Evolutionary conservation across 805 yeast species (phyloP).

Genomic region (Yarrowia bubula): DNA sequence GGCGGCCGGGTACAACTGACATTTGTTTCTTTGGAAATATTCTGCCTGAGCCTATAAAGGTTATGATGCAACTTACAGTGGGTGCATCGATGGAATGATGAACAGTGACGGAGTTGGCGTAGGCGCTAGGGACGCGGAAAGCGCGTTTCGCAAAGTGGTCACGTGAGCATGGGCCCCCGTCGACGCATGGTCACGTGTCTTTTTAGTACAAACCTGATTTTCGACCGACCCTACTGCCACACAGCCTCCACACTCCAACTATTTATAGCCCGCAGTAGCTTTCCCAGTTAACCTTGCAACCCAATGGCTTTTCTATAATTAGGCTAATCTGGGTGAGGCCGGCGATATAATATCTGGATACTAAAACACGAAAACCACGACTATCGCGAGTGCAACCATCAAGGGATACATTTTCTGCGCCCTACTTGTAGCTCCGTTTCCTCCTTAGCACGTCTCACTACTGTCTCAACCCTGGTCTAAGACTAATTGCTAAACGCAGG

Average conservation of each 20-base stretch:
- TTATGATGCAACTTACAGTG: slow-evolving; percentile 8
- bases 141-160: neutral
- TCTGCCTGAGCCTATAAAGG: neutral
- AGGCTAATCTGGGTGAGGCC: neutral
- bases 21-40: no score
- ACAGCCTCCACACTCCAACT: neutral
- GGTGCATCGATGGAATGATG: neutral
- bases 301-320: neutral
- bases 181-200: neutral
- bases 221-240: no score
- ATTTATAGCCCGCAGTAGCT: slow-evolving; percentile 23
- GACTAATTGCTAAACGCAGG: no score
- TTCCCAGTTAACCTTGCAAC: neutral
- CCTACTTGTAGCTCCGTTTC: no score
- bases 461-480: no score
- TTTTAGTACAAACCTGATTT: neutral
- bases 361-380: no score
- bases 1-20: no score
- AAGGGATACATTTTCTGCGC: no score
- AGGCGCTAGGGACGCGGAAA: neutral
- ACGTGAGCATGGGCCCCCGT: neutral
- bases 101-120: neutral
- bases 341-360: no score
- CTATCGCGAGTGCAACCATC: no score
- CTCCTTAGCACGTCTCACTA: no score